These are phyloP conservation scores for Colletotrichum agaves DNA, from an alignment of 2,329 filamentous ascomycete genomes.

Conservation along the genomic window DNA sequence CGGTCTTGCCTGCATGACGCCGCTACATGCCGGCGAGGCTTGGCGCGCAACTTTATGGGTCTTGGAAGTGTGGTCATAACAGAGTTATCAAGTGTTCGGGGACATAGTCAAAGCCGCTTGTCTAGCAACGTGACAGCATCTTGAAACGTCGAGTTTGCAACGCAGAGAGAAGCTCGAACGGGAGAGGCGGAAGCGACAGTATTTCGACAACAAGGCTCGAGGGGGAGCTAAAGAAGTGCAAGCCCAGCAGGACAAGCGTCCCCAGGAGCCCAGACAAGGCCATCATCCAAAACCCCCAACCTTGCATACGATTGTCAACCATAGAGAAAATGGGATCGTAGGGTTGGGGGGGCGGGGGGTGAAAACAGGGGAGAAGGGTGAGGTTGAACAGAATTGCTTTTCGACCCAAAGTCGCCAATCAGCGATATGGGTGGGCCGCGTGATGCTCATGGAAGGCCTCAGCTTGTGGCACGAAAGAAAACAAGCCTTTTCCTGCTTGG, in stretches of 20 bases:
- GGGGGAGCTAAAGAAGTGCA: background rate
- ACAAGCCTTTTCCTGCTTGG: conserved; percentile 23
- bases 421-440: background rate
- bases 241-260: background rate
- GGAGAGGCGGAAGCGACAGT: background rate
- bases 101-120: background rate
- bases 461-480: conserved; percentile 18
- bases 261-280: background rate
- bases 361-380: conserved; percentile 17
- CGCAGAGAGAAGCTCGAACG: background rate
- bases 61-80: background rate
- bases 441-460: background rate
- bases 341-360: too few species aligned
- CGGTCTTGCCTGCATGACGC: conserved; percentile 23
- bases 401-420: conserved; percentile 14
- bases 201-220: background rate
- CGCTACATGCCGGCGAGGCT: conserved; percentile 32
- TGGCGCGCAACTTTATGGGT: background rate
- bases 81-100: background rate
- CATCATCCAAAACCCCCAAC: background rate
- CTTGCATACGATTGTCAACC: background rate
- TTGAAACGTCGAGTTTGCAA: background rate
- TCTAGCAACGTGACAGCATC: background rate
- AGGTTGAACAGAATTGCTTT: conserved; percentile 22
- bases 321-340: background rate